Evolutionary conservation across 805 yeast species (phyloP).

Genomic region (Zygosaccharomyces bisporus): DNA sequence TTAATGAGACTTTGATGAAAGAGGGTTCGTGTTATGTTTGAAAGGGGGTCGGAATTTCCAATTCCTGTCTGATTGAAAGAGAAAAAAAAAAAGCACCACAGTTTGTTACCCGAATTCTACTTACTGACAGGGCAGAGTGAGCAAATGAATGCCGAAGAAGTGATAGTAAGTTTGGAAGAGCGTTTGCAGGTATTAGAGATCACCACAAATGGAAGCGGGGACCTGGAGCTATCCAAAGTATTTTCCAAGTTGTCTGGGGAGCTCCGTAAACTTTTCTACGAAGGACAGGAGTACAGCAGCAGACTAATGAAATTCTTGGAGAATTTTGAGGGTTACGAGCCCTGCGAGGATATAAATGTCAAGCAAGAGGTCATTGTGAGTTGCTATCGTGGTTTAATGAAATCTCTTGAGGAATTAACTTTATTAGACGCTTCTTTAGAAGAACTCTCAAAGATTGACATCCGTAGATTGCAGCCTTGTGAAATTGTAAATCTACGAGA

Average conservation of each 20-base stretch:
- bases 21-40: conserved; percentile 6
- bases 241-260: conserved; percentile 4
- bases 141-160: neutral
- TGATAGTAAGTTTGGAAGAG: conserved; percentile 2
- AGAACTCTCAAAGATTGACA: neutral
- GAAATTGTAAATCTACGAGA: conserved; percentile 1
- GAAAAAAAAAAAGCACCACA: conserved; percentile 2
- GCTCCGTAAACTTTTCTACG: conserved; percentile 6
- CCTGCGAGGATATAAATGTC: neutral
- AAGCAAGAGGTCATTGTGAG: conserved; percentile 4
- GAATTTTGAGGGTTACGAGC: conserved; percentile 4
- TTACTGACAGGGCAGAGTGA: neutral
- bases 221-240: neutral
- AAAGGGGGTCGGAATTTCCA: conserved; percentile 4
- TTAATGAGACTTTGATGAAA: neutral
- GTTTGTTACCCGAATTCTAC: conserved; percentile 6
- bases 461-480: neutral
- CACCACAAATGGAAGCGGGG: conserved; percentile 3
- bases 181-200: conserved; percentile 5
- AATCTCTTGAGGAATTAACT: conserved; percentile 2
- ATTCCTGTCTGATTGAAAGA: neutral
- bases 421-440: conserved; percentile 1
- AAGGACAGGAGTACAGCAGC: conserved; percentile 10
- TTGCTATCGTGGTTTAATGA: conserved; percentile 4
- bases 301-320: conserved; percentile 7